Base-by-base conservation (phyloP, 352 stramenopile species). In the Phytophthora cactorum region DNA sequence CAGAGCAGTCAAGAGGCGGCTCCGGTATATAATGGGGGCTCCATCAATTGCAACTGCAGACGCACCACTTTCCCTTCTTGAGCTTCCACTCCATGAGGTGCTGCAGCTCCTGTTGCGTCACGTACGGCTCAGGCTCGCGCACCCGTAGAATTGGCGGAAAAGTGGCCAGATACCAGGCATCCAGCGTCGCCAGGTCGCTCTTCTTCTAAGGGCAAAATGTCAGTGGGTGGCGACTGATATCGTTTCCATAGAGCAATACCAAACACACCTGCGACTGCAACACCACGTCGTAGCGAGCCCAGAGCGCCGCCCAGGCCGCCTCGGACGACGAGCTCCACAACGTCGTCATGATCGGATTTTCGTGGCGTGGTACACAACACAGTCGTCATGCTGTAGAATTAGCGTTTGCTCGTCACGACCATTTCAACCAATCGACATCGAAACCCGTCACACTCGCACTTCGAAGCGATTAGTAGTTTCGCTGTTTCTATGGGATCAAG, bases 81-180 rank as follows among this genome's bases (percentile, higher is more conserved):
- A 95, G 81, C 64, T 93, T 95, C 86, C 86, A 95, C 58, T 92
- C 63, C 84, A 95, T 90, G 44, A 95, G 74, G 44, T 78, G 68
- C 28, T 76, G 63, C 39, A 95, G 66, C 51, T 95, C 82, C 25
- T 52, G 10, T 46, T 93, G 78, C 34, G 67, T 79, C 59, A 91
- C 52, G 58, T 79, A 82, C 12, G 85, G 70, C 55, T 62, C 29
- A 5, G 85, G 83, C 17, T 89, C 81, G 12, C 85, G 83, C 12
- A 39, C 66, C 14, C 63, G 73, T 44, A 93, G 68, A 60, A 76
- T 54, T 8, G 55, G 32, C 11, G 77, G 83, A 51, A 90, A 70
- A 15, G 72, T 47, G 29, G 25, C 46, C 49, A 79, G 80, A 67
- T 86, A 81, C 85, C 85, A 93, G 36, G 45, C 64, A 59, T 93